A percentile compares a stretch with the other conserved stretches of the same genome.
These are phyloP conservation scores for Solanum microdontum DNA, from an alignment of 257 asterid species.

Conservation along the genomic window DNA sequence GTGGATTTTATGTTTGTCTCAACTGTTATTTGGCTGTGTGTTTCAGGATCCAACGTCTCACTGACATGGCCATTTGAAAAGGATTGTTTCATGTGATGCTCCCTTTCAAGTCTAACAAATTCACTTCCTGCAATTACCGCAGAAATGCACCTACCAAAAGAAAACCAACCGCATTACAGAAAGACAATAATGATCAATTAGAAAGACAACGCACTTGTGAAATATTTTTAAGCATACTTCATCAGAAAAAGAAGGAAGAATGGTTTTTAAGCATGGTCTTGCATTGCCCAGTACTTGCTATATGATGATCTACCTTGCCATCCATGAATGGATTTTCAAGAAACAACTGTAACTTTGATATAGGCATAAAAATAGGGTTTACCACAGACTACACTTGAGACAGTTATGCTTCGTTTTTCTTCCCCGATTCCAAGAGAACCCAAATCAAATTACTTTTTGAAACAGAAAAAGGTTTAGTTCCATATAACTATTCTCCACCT, in stretches of 20 bases:
- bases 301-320: not conserved
- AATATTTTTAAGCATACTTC: not conserved
- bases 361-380: not conserved
- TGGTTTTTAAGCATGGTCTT: not conserved
- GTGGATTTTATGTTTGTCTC: slow-evolving; percentile 76
- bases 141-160: slow-evolving; percentile 66
- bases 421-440: not conserved
- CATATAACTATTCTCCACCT: not conserved
- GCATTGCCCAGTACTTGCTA: not conserved
- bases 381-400: not conserved
- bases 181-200: not conserved
- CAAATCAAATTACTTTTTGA: not conserved
- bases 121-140: slow-evolving; percentile 90
- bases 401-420: not conserved
- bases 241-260: not conserved
- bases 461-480: not conserved
- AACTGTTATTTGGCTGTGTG: slow-evolving; percentile 44
- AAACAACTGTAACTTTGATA: not conserved
- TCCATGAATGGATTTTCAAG: not conserved
- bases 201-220: not conserved
- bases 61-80: slow-evolving; percentile 66
- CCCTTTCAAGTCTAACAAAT: slow-evolving; percentile 78
- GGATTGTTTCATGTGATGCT: slow-evolving; percentile 56
- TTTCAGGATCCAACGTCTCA: slow-evolving; percentile 50
- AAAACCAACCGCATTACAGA: not conserved